Base-by-base conservation (phyloP, 352 stramenopile species). In the Phytophthora parvispora region DNA sequence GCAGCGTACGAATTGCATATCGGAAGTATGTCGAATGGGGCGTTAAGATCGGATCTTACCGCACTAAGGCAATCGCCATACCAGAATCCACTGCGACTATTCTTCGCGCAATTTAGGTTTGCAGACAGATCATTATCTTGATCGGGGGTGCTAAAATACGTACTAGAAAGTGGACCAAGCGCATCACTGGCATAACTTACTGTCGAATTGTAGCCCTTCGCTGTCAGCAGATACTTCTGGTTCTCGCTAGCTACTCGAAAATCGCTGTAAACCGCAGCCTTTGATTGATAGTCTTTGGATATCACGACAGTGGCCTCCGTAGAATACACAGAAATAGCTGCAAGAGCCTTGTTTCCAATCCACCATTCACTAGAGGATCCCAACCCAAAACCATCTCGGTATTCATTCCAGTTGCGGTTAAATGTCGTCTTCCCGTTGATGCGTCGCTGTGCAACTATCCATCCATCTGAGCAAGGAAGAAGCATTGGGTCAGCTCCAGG, bases 321-420 rank as follows among this genome's bases (percentile, higher is more conserved):
- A 20, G 58, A 20, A 22, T 69, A 60, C 15, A 51, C 67, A 18
- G 83, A 87, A 36, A 87, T 76, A 1, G 60, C 25, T 6, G 76
- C 68, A 20, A 91, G 48, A 10, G 79, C 22, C 3, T 74, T 63
- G 58, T 91, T 91, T 25, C 83, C 83, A n/a, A 91, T 67, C 76
- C 77, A 91, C 83, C 83, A 91, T 51, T 91, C 80, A 63, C 56
- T 81, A 1, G 52, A 69, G 0, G 64, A 80, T 3, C 74, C 83
- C 10, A 87, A 20, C 0, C 80, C 83, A 63, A 91, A 91, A 4
- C 83, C 83, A 24, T 79, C 75, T 7, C 68, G 74, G 55, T 91
- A 91, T 25, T 91, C 83, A 28, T 68, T 74, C 83, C 83, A 89
- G 45, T 87, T 86, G 18, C 78, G 81, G 28, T 87, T 84, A 52